Conservation (phyloP, 106 monocot species). For the Dendrobium catenatum region DNA sequence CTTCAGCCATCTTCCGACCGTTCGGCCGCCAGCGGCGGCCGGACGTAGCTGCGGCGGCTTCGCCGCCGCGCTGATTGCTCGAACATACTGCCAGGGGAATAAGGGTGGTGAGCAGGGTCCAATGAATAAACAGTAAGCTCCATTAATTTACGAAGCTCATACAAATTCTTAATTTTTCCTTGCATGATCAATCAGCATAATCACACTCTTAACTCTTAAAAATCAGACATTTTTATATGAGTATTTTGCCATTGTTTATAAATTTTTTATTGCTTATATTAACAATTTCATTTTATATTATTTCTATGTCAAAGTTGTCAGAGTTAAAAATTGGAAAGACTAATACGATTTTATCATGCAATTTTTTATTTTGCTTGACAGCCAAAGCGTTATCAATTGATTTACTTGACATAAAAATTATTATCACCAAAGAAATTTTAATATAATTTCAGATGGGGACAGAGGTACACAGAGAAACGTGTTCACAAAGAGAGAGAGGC, state of each 20-base stretch:
- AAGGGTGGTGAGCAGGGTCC: neutral
- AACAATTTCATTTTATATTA: neutral
- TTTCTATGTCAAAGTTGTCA: too few relatives aligned
- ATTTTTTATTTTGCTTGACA: too few relatives aligned
- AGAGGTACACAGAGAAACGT: neutral
- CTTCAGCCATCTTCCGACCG: constrained; percentile 87
- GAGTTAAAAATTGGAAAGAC: neutral
- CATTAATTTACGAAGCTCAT: too few relatives aligned
- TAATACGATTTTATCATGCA: neutral
- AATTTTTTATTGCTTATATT: too few relatives aligned
- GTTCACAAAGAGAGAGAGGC: neutral
- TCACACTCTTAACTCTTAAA: too few relatives aligned
- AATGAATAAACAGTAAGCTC: too few relatives aligned
- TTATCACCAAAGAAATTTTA: neutral
- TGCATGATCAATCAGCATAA: too few relatives aligned
- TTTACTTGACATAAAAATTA: too few relatives aligned
- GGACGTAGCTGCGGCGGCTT: neutral
- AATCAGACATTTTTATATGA: too few relatives aligned
- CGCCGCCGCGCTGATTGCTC: neutral
- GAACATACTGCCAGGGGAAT: constrained; percentile 31
- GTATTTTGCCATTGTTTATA: too few relatives aligned
- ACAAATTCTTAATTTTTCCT: too few relatives aligned
- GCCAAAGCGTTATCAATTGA: too few relatives aligned
- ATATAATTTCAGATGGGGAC: neutral
- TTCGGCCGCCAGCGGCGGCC: constrained; percentile 21